Base-by-base conservation (phyloP, 2,329 filamentous ascomycete genomes). In the Pleurostoma richardsiae region DNA sequence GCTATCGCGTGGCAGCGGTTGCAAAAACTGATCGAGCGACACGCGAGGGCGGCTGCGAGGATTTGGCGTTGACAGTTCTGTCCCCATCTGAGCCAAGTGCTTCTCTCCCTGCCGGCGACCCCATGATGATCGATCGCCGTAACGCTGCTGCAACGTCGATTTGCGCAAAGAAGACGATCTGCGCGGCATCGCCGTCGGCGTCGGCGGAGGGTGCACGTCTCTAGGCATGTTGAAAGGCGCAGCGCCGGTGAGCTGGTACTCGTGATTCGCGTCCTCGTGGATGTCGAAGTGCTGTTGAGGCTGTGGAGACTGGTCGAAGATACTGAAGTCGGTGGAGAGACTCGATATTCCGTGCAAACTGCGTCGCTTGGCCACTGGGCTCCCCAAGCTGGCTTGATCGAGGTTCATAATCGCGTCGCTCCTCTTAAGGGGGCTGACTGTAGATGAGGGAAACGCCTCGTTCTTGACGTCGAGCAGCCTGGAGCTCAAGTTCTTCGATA, bases 361-460 rank as follows among this genome's bases (percentile, higher is more conserved):
- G 59, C 94, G 83, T 54, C 94, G 81, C 73, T 96, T 96, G 41
- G 91, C 88, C 49, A 92, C 88, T 1, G 94, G 92, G 59, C 88
- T 96, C 55, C 88, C 88, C 47, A 87, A 75, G 56, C 79, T 85
- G 29, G 83, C 76, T 53, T 88, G 86, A 58, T 95, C 91, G 42
- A 95, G 71, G 59, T 89, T 90, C 87, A 95, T 92, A 44, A 86
- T 85, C 40, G 88, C 86, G 70, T 97, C 92, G 60, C 86, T 92
- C 57, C 94, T 84, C 76, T 97, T 96, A 56, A 97, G 71, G 4
- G 92, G 91, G 62, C 92, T 96, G 5, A 86, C 83, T 50, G 83
- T 82, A 26, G 79, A 72, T 19, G 79, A 72, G 42, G 73, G 68
- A 41, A 73, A 67, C 43, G 70, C 56, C 54, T 74, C 70, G 31